phyloP scores from a whole-genome alignment of 805 yeast species.

The Saccharomycopsis babjevae region DNA sequence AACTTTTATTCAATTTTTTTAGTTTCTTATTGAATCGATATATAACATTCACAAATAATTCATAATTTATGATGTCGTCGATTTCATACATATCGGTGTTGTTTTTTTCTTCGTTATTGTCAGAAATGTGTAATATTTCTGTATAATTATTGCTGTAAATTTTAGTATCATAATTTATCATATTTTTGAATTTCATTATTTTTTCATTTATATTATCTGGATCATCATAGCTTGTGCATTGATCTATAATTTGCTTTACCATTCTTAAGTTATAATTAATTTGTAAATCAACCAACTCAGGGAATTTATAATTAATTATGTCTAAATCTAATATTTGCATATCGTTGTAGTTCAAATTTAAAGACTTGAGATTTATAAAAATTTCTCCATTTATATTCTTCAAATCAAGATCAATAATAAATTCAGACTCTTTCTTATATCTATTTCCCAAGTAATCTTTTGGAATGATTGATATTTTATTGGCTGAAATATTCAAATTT shows the following conservation, averaged over 20 bases:
- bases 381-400: not conserved
- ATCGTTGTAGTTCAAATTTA: constrained; percentile 46
- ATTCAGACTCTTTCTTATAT: not conserved
- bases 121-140: constrained; percentile 8
- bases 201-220: constrained; percentile 7
- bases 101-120: not conserved
- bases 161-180: not conserved
- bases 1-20: constrained; percentile 47
- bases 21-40: constrained; percentile 24
- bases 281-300: constrained; percentile 36
- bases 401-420: not conserved
- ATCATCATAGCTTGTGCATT: constrained; percentile 18
- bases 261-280: constrained; percentile 36
- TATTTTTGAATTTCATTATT: not conserved
- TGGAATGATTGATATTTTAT: constrained; percentile 22
- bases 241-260: constrained; percentile 19
- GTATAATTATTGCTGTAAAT: not conserved
- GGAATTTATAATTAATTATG: constrained; percentile 28
- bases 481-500: constrained; percentile 30
- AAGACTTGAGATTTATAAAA: constrained; percentile 17
- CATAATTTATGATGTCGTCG: constrained; percentile 19
- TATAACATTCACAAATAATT: constrained; percentile 18
- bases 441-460: not conserved
- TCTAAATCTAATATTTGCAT: constrained; percentile 39
- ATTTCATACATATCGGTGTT: constrained; percentile 1